Evolutionary conservation across 2,329 filamentous ascomycete genomes (phyloP).

Genomic region (Dothiorella sarmentorum): DNA sequence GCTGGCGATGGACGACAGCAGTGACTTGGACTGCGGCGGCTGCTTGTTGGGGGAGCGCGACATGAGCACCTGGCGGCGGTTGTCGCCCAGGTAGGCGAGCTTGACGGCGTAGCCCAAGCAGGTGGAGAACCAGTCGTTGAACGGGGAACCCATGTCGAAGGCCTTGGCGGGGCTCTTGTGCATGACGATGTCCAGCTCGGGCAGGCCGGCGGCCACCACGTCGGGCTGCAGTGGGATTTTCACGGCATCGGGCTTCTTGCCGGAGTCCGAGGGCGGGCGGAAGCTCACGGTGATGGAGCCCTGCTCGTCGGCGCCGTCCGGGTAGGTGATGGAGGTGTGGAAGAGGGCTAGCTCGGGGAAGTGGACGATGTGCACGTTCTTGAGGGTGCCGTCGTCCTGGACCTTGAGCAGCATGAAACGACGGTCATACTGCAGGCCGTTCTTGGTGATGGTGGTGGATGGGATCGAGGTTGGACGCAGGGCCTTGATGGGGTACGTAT

Average conservation of each 20-base stretch:
- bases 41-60: slow-evolving; percentile 27
- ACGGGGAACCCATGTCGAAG: slow-evolving; percentile 42
- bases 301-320: slow-evolving; percentile 27
- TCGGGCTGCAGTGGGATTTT: slow-evolving; percentile 42
- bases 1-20: slow-evolving; percentile 31
- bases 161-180: slow-evolving; percentile 42
- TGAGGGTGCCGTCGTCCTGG: slow-evolving; percentile 22
- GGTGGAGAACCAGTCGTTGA: slow-evolving; percentile 43
- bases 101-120: slow-evolving; percentile 44
- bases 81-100: slow-evolving; percentile 43
- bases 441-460: slow-evolving; percentile 39
- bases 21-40: slow-evolving; percentile 26
- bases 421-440: slow-evolving; percentile 47
- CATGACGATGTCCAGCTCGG: slow-evolving; percentile 41
- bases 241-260: slow-evolving; percentile 28
- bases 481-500: slow-evolving; percentile 49
- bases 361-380: slow-evolving; percentile 39
- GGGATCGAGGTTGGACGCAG: slow-evolving; percentile 39
- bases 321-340: slow-evolving; percentile 27
- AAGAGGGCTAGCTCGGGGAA: slow-evolving; percentile 16
- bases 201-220: slow-evolving; percentile 32
- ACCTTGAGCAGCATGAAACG: slow-evolving; percentile 22
- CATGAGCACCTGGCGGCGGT: slow-evolving; percentile 41
- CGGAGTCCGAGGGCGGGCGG: slow-evolving; percentile 31
- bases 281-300: slow-evolving; percentile 37